Conservation (phyloP, 1,284 basidiomycete genomes). For the Apiotrichum gracile region DNA sequence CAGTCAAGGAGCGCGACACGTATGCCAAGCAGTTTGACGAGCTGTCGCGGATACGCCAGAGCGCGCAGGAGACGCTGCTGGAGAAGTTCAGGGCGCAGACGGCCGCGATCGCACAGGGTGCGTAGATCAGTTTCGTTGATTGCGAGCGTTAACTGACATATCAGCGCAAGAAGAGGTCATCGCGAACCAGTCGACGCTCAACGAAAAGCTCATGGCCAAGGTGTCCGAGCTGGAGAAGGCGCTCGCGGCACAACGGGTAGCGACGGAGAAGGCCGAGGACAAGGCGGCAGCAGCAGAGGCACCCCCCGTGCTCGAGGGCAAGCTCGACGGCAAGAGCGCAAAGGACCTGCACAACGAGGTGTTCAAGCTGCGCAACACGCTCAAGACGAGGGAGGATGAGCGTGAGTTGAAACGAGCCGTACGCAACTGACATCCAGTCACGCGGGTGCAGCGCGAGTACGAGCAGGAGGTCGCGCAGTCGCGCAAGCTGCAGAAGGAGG, state of each 20-base stretch:
- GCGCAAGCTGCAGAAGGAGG: conserved; percentile 26
- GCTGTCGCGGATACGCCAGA: conserved; percentile 31
- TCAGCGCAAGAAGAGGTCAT: conserved; percentile 44
- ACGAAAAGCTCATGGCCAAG: conserved; percentile 32
- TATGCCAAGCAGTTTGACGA: conserved; percentile 44
- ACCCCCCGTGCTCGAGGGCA: conserved; percentile 12
- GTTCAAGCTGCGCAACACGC: conserved; percentile 21
- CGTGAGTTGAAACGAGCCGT: conserved; percentile 20
- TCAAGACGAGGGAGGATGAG: conserved; percentile 31
- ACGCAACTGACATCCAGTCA: conserved; percentile 17
- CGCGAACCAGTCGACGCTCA: conserved; percentile 29
- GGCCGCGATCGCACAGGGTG: conserved; percentile 32
- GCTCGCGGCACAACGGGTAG: conserved; percentile 19
- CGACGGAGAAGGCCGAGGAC: conserved; percentile 6
- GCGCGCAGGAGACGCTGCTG: conserved; percentile 28
- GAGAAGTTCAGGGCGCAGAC: conserved; percentile 38
- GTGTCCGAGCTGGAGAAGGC: conserved; percentile 31
- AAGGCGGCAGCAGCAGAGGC: conserved; percentile 1
- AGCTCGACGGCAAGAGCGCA: conserved; percentile 29
- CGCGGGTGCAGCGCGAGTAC: conserved; percentile 33
- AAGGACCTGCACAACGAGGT: conserved; percentile 34
- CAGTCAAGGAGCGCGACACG: conserved; percentile 31
- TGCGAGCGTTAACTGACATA: background rate
- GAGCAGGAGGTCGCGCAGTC: conserved; percentile 39
- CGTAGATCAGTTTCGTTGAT: background rate